Base-by-base conservation (phyloP, 768 basidiomycete genomes). In the Pisolithus albus region DNA sequence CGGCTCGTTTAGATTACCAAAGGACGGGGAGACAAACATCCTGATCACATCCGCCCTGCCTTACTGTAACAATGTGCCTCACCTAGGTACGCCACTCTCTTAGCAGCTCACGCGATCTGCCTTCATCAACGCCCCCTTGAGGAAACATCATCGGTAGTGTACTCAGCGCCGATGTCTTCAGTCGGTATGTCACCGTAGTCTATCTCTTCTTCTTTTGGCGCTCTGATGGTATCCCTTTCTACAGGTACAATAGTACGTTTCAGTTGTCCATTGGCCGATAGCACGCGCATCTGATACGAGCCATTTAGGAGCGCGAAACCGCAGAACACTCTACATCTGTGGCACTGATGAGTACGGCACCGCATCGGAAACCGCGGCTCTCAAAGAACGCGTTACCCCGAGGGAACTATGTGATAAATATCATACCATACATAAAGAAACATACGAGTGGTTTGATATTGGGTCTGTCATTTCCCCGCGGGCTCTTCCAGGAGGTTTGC, bases 291-390 rank as follows among this genome's bases (percentile, higher is more conserved):
- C 51, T 40, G 15, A 60, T 53, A 43, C 39, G 37, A 26, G 39
- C 54, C 11, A 1, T 15, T 34, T 46, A 68, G 66, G 83, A 32
- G 87, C 91, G 28, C 75, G 87, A 61, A 96, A 98, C 74, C 76
- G 87, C 60, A 83, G 85, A 41, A 95, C 92, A 0, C 76, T 98
- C 30, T 99, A 95, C 65, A 79, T 99, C 51, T 99, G 96, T 68
- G 96, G 96, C 24, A 98, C 96, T 4, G 96, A 99, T 64, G 96
- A 99, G 70, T 99, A 99, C 61, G 96, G 96, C n/a, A 99, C 96
- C 7, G 95, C 96, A 0, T 96, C 96, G 0, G 96, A 99, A 74
- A 97, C 94, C 2, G 94, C 96, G 67, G 95, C 96, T 4, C 67
- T 92, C 53, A 92, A 92, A 63, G 92, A 95, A 64, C 82, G 84